These are phyloP conservation scores for Gossypium anomalum DNA, from an alignment of 345 rosid genomes.

Conservation along the genomic window DNA sequence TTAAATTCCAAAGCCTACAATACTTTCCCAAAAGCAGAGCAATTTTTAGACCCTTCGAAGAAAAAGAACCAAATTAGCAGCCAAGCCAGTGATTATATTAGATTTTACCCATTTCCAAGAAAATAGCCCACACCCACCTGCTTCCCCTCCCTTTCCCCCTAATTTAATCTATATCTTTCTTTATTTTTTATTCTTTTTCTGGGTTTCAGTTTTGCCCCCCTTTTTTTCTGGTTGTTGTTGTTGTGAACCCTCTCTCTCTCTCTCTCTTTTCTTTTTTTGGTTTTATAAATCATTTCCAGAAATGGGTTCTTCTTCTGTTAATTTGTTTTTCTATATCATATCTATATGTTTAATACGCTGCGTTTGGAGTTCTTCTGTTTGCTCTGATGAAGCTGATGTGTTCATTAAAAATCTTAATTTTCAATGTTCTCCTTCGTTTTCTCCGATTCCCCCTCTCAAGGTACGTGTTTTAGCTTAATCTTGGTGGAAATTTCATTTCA, in stretches of 20 bases:
- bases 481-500: not conserved
- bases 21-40: not conserved
- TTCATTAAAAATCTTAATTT: constrained; percentile 40
- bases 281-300: not conserved
- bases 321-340: constrained; percentile 31
- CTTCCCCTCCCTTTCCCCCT: not conserved
- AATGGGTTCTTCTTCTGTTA: constrained; percentile 28
- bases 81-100: not conserved
- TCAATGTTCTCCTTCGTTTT: constrained; percentile 55
- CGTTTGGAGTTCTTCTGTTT: constrained; percentile 37
- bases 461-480: constrained; percentile 25
- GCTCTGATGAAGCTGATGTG: constrained; percentile 36
- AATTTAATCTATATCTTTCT: not conserved
- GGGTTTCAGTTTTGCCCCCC: constrained; percentile 18
- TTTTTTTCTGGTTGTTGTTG: not conserved
- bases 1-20: not conserved
- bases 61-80: not conserved
- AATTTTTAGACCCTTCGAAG: not conserved
- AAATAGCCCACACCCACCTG: not conserved
- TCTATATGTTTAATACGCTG: constrained; percentile 26
- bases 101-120: not conserved
- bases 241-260: not conserved
- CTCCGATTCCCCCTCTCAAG: constrained; percentile 57
- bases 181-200: not conserved
- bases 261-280: not conserved